These are phyloP conservation scores for Diversispora epigaea DNA, from an alignment of 192 early-diverging fungal genomes.

Conservation along the genomic window DNA sequence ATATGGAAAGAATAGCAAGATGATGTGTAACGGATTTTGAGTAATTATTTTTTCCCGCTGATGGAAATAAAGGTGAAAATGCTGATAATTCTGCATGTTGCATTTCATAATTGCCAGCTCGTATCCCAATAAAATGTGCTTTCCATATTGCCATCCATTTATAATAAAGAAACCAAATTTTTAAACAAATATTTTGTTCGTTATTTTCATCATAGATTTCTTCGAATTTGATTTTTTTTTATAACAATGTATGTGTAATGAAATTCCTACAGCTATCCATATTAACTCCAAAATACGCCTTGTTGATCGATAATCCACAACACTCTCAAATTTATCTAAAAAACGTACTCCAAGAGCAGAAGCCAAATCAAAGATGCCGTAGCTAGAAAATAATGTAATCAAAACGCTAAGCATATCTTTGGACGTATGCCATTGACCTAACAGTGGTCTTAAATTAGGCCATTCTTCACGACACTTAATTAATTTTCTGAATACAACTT, in stretches of 20 bases:
- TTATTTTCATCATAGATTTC: background rate
- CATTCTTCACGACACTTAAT: background rate
- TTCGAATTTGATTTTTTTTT: background rate
- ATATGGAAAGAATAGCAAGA: background rate
- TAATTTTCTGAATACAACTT: background rate
- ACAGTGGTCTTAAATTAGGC: background rate
- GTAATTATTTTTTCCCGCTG: background rate
- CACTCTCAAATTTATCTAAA: background rate
- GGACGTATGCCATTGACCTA: background rate
- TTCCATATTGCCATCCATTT: background rate
- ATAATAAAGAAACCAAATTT: background rate
- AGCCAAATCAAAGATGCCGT: background rate
- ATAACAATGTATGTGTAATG: background rate
- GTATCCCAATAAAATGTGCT: background rate
- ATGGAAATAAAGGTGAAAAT: background rate
- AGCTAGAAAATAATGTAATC: background rate
- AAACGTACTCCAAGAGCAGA: background rate
- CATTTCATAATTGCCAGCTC: background rate
- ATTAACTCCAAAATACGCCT: background rate
- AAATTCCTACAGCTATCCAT: background rate
- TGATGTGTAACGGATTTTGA: background rate
- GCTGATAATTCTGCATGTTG: background rate
- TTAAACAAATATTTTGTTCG: background rate
- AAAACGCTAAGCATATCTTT: background rate
- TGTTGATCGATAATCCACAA: background rate